Percentiles rank a stretch among this genome's conserved stretches.
Evolutionary conservation across 345 rosid genomes (phyloP).

Genomic region (Populus nigra): DNA sequence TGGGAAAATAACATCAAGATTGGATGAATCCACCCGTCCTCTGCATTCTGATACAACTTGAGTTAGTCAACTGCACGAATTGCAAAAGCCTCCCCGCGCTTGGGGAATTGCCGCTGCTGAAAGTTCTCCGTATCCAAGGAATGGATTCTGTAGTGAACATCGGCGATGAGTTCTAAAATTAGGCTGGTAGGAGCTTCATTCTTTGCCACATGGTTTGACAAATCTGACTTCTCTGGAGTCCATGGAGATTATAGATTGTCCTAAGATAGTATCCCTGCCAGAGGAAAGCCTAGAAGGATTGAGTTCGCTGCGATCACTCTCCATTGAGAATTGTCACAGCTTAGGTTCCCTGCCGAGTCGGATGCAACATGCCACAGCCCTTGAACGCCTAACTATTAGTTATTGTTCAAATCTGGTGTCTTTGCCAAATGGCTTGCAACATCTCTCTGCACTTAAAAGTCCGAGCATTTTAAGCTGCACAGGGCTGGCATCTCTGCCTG

Average conservation of each 20-base stretch:
- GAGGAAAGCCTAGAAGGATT: conserved; percentile 7
- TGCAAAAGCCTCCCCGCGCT: conserved; percentile 19
- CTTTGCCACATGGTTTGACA: conserved; percentile 16
- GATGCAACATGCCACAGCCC: conserved; percentile 13
- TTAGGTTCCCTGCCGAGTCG: conserved; percentile 13
- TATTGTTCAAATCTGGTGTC: conserved; percentile 19
- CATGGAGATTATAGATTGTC: conserved; percentile 23
- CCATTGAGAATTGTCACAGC: conserved; percentile 19
- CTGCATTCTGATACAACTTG: conserved; percentile 14
- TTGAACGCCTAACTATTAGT: conserved; percentile 22
- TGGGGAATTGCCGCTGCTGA: conserved; percentile 23
- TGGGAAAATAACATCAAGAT: neutral
- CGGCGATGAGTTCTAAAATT: conserved; percentile 10
- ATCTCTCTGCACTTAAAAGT: conserved; percentile 8
- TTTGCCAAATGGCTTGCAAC: conserved; percentile 6
- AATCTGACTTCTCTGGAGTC: conserved; percentile 17
- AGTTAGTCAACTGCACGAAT: conserved; percentile 5
- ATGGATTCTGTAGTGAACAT: conserved; percentile 11
- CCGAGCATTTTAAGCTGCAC: conserved; percentile 16
- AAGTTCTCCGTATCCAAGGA: conserved; percentile 10
- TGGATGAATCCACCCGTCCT: conserved; percentile 16
- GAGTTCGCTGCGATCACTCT: conserved; percentile 7
- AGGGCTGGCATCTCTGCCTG: neutral
- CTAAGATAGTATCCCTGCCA: conserved; percentile 6
- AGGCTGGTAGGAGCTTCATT: conserved; percentile 15